Conservation (phyloP, 768 basidiomycete genomes). For the Roridomyces roridus region DNA sequence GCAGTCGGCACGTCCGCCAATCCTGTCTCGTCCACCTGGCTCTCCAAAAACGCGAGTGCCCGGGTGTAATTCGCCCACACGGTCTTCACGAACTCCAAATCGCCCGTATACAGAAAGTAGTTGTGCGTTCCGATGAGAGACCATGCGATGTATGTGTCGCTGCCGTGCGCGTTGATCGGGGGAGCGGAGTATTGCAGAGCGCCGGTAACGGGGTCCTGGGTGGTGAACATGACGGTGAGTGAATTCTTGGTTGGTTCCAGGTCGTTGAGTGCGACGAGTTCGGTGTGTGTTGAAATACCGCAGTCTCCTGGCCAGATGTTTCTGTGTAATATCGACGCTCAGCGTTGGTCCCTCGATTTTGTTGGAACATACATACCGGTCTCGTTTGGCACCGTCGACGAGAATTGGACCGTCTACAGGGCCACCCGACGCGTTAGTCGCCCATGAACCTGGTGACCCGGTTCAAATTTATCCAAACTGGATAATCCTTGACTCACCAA, state of each 20-base stretch:
- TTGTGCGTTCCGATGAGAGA: conserved; percentile 51
- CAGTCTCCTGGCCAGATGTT: conserved; percentile 45
- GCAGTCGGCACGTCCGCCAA: conserved; percentile 45
- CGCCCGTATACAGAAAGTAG: too few relatives aligned
- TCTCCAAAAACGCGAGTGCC: conserved; percentile 44
- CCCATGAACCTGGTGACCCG: conserved; percentile 45
- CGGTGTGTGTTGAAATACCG: conserved; percentile 48
- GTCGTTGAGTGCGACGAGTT: conserved; percentile 40
- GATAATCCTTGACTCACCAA: neutral
- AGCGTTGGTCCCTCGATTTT: too few relatives aligned
- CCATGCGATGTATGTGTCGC: conserved; percentile 57
- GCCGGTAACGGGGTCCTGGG: conserved; percentile 51
- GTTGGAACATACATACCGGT: conserved; percentile 41
- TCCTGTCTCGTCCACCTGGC: conserved; percentile 45
- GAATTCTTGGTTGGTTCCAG: conserved; percentile 49
- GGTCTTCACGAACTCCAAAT: too few relatives aligned
- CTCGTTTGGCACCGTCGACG: too few relatives aligned
- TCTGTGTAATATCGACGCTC: too few relatives aligned
- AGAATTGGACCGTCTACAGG: conserved; percentile 54
- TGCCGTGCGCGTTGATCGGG: conserved; percentile 40
- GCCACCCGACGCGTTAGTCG: conserved; percentile 53
- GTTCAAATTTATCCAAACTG: too few relatives aligned
- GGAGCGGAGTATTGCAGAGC: conserved; percentile 52
- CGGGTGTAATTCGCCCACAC: too few relatives aligned
- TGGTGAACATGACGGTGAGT: conserved; percentile 54